Evolutionary conservation across 164 flowering plant species (phyloP), one percentile per base, ranked within the genome.

Genomic region (Nelumbo lutea): DNA sequence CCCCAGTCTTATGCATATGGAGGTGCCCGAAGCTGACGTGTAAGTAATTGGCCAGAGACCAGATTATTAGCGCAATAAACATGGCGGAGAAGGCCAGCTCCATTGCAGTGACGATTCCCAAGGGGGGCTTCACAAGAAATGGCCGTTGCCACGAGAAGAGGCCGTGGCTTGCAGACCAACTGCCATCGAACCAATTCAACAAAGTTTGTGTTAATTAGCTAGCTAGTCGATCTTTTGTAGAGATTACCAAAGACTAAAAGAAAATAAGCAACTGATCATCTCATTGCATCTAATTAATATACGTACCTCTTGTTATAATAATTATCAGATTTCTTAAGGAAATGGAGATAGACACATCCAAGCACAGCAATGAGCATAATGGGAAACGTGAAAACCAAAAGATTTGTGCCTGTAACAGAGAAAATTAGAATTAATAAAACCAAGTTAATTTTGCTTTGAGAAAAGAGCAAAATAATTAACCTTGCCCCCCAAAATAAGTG

Each of bases 31-130:
- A 79, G 73, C 82, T 81, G 61, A 67, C 64, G 62, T 76, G 62
- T 48, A 82, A 59, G 75, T 83, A 85, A 68, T 76, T 79, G 42
- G 82, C 80, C 14, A 82, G 80, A 55, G 85, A 81, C 93, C 93
- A 88, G n/a, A 76, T 72, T 63, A 85, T 14, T 68, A 88, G 86
- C 0, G 74, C 84, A n/a, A 81, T 9, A 66, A 84, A 84, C 86
- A 83, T 79, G 1, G 62, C 59, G 3, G 76, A 68, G 70, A 85
- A 78, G 9, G 61, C 47, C 44, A 81, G 76, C 71, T 81, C 88
- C 76, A 63, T 45, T 0, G 77, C 68, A 1, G 77, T 74, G 4
- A 83, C 81, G 10, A 83, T 81, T 46, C 89, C 89, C 7, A 83
- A 51, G 11, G 87, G 83, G 44, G 76, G 72, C 77, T 72, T 74